Conservation (phyloP, 352 stramenopile species). For the Phytophthora tentaculata region DNA sequence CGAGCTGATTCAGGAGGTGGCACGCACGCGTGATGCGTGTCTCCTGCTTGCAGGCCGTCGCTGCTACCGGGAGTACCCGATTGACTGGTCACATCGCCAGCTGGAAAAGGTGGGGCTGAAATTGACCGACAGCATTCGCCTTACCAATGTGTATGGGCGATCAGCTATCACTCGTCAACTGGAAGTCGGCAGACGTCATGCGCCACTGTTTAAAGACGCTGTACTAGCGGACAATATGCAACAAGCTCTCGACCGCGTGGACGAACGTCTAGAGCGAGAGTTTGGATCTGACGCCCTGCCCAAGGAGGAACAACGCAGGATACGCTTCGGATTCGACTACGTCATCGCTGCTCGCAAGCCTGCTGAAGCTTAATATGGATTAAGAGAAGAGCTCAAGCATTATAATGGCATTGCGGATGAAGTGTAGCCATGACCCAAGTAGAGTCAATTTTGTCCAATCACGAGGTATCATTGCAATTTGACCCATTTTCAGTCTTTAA, state of each 20-base stretch:
- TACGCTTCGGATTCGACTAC: constrained; percentile 92
- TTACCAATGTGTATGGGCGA: constrained; percentile 91
- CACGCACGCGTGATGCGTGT: constrained; percentile 86
- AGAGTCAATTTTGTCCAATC: constrained; percentile 24
- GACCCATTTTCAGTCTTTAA: constrained; percentile 6
- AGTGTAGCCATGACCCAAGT: too few relatives aligned
- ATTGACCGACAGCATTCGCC: constrained; percentile 58
- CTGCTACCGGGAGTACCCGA: constrained; percentile 92
- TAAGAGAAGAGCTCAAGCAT: not conserved
- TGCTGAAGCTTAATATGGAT: constrained; percentile 1
- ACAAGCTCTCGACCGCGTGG: constrained; percentile 69
- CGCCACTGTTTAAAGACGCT: constrained; percentile 74
- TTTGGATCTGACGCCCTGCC: constrained; percentile 37
- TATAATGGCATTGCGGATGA: too few relatives aligned
- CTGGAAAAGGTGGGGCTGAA: constrained; percentile 59
- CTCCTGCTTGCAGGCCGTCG: constrained; percentile 88
- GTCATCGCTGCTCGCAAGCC: constrained; percentile 68
- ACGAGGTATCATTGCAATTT: constrained; percentile 4
- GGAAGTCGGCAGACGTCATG: constrained; percentile 87
- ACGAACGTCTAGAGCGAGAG: constrained; percentile 33
- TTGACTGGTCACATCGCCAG: constrained; percentile 89
- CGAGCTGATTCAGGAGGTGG: constrained; percentile 68
- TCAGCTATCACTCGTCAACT: constrained; percentile 89
- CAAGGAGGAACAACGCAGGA: constrained; percentile 38
- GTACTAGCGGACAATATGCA: constrained; percentile 43